These are phyloP conservation scores for Jatropha podagrica DNA, from an alignment of 441 rosid genomes.

Conservation along the genomic window DNA sequence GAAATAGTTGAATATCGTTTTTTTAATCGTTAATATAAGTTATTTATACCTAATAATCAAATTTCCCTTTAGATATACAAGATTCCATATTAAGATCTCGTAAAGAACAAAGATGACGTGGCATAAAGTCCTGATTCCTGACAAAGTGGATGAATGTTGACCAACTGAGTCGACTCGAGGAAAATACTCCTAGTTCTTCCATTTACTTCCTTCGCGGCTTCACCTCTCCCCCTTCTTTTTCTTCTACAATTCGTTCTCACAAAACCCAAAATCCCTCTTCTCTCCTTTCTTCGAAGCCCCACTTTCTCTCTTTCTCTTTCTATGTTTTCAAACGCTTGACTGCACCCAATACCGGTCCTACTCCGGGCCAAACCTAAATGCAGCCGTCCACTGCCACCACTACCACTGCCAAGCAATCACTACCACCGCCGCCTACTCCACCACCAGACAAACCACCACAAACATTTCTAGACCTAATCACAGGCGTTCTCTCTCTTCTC, in stretches of 20 bases:
- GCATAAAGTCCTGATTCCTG: not conserved
- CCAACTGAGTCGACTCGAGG: not conserved
- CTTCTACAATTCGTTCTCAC: not conserved
- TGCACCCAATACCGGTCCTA: not conserved
- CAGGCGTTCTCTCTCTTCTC: constrained; percentile 59
- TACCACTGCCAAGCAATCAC: not conserved
- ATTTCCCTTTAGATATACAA: not conserved
- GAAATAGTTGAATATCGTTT: no score
- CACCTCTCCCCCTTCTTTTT: not conserved
- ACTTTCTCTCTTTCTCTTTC: not conserved
- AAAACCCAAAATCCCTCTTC: no score
- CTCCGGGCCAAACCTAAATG: constrained; percentile 20
- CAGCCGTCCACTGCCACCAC: constrained; percentile 19
- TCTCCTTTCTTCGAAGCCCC: not conserved
- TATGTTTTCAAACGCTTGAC: constrained; percentile 7
- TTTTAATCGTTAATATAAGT: no score
- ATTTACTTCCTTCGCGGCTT: not conserved
- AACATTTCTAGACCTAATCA: constrained; percentile 56
- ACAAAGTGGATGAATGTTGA: constrained; percentile 1
- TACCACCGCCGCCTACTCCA: constrained; percentile 24
- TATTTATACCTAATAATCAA: no score
- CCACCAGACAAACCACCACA: constrained; percentile 45
- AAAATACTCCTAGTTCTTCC: no score
- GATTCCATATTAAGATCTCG: not conserved
- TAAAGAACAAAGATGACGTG: not conserved